Evolutionary conservation across 495 filamentous ascomycete species (phyloP).

Genomic region (Aspergillus biplanus): DNA sequence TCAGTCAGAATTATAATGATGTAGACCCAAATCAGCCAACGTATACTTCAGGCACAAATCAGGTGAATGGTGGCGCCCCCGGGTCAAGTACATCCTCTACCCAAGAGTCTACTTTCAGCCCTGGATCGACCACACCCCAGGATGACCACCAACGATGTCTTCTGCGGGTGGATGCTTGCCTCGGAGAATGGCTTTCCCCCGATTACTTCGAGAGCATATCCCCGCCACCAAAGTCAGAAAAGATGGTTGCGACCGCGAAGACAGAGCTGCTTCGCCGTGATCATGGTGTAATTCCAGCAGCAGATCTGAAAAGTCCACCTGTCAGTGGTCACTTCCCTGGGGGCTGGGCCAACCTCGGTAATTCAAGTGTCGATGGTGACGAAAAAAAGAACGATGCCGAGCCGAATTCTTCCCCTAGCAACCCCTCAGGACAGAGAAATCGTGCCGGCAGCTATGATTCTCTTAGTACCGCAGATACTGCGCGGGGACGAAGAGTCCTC

Average conservation of each 20-base stretch:
- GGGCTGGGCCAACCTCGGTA: constrained; percentile 56
- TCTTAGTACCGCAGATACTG: constrained; percentile 21
- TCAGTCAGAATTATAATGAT: constrained; percentile 65
- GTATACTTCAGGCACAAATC: not conserved
- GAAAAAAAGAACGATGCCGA: constrained; percentile 32
- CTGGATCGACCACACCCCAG: constrained; percentile 12
- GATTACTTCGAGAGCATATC: constrained; percentile 93
- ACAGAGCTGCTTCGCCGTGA: constrained; percentile 76
- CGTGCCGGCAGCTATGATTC: constrained; percentile 40
- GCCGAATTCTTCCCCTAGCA: constrained; percentile 21
- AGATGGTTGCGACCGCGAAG: constrained; percentile 88
- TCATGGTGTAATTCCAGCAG: constrained; percentile 44
- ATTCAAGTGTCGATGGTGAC: constrained; percentile 28
- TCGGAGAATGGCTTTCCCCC: constrained; percentile 93
- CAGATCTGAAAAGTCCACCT: constrained; percentile 31
- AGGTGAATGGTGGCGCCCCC: constrained; percentile 16
- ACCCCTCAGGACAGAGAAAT: constrained; percentile 26
- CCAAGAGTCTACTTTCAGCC: constrained; percentile 7
- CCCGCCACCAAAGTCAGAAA: constrained; percentile 79
- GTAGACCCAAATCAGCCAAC: constrained; percentile 5
- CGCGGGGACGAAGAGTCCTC: constrained; percentile 24
- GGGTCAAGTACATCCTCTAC: not conserved
- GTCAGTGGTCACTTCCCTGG: constrained; percentile 60
- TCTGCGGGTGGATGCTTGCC: constrained; percentile 84
- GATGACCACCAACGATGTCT: constrained; percentile 31